Conservation (phyloP, 768 basidiomycete genomes). For the Mycena olivaceomarginata region DNA sequence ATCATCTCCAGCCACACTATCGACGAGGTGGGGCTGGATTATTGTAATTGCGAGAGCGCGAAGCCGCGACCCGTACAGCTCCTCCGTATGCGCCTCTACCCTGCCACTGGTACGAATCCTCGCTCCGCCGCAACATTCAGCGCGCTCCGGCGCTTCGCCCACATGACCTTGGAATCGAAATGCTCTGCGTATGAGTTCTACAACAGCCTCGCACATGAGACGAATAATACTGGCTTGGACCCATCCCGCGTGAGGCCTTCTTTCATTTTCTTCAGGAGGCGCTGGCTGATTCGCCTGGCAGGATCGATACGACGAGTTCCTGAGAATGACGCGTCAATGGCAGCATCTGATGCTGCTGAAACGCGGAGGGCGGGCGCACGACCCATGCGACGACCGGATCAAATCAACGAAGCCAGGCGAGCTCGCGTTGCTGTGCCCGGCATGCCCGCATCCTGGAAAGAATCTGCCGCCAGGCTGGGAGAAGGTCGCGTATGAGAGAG, state of each 20-base stretch:
- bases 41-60: too few species aligned
- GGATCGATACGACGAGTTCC: slow-evolving; percentile 45
- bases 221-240: slow-evolving; percentile 35
- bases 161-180: slow-evolving; percentile 37
- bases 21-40: too few species aligned
- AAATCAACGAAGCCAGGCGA: too few species aligned
- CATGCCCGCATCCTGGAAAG: not conserved
- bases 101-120: too few species aligned
- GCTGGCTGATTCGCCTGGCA: slow-evolving; percentile 8
- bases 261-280: not conserved
- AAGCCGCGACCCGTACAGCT: too few species aligned
- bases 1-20: too few species aligned
- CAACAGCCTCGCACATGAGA: not conserved
- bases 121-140: not conserved
- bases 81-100: too few species aligned
- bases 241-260: not conserved
- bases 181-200: slow-evolving; percentile 44
- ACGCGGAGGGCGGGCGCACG: not conserved
- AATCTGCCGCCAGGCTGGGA: too few species aligned
- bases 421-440: not conserved
- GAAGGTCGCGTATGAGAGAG: too few species aligned
- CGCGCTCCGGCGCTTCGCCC: slow-evolving; percentile 15
- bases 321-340: slow-evolving; percentile 45
- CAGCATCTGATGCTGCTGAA: slow-evolving; percentile 38
- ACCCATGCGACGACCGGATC: not conserved